phyloP scores from a whole-genome alignment of 352 stramenopile species.

The Peronospora belbahrii region DNA sequence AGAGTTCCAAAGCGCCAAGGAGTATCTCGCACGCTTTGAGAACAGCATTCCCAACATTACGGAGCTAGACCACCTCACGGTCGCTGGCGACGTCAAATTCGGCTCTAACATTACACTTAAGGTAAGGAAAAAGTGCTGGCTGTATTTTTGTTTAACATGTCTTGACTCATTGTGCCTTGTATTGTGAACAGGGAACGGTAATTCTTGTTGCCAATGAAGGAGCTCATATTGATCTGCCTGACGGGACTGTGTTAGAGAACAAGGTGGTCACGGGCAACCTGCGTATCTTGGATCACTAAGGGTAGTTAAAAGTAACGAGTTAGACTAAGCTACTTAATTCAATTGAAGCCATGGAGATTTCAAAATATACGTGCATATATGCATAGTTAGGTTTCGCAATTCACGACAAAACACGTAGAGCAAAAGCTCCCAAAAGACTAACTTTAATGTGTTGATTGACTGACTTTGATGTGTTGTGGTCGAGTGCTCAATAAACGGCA shows the following conservation, averaged over 20 bases:
- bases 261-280: slow-evolving; percentile 93
- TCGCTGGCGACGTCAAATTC: slow-evolving; percentile 90
- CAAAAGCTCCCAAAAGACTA: slow-evolving; percentile 8
- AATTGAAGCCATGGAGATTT: slow-evolving; percentile 9
- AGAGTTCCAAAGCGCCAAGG: slow-evolving; percentile 85
- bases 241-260: slow-evolving; percentile 89
- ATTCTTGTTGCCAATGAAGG: slow-evolving; percentile 93
- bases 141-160: background rate
- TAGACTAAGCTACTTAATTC: slow-evolving; percentile 3
- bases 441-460: slow-evolving; percentile 3
- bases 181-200: slow-evolving; percentile 76
- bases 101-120: slow-evolving; percentile 89
- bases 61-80: slow-evolving; percentile 90
- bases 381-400: slow-evolving; percentile 25
- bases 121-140: slow-evolving; percentile 23
- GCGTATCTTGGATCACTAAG: slow-evolving; percentile 89
- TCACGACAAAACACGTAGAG: slow-evolving; percentile 5
- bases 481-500: slow-evolving; percentile 43
- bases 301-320: slow-evolving; percentile 2
- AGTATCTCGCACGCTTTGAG: slow-evolving; percentile 84
- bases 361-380: slow-evolving; percentile 26
- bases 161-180: slow-evolving; percentile 1
- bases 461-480: slow-evolving; percentile 1
- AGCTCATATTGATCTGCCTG: slow-evolving; percentile 88
- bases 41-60: slow-evolving; percentile 89